phyloP scores from a whole-genome alignment of 371 early-diverging fungal species.

The Mycotypha africana region DNA sequence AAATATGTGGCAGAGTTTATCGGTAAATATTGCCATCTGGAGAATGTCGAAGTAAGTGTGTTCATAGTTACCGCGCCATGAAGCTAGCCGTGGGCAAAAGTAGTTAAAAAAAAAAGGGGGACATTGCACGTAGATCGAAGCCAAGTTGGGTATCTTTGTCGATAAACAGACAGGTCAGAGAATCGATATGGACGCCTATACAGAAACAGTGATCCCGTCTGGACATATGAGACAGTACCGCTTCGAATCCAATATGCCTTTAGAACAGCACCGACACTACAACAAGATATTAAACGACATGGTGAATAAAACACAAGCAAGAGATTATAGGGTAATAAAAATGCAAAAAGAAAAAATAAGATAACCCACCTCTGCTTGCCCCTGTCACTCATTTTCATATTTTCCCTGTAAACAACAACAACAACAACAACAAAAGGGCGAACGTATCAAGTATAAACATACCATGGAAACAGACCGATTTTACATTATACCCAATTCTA shows the following conservation, averaged over 20 bases:
- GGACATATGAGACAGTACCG: constrained; percentile 19
- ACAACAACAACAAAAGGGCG: constrained; percentile 20
- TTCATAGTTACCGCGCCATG: too few species aligned
- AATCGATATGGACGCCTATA: constrained; percentile 52
- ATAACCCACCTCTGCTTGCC: too few species aligned
- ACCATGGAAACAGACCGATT: constrained; percentile 67
- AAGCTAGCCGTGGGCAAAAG: too few species aligned
- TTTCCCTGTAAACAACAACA: too few species aligned
- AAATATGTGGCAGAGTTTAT: constrained; percentile 59
- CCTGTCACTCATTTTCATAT: background rate
- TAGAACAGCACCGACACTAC: constrained; percentile 62
- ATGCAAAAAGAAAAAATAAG: background rate
- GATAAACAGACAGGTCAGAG: constrained; percentile 57
- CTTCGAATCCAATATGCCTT: constrained; percentile 69
- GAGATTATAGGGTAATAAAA: constrained; percentile 31
- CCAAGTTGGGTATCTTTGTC: constrained; percentile 71
- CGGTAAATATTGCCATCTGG: constrained; percentile 40
- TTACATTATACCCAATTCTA: constrained; percentile 21
- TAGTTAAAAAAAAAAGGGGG: too few species aligned
- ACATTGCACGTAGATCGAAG: constrained; percentile 60
- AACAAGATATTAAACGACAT: constrained; percentile 61
- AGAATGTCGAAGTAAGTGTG: constrained; percentile 61
- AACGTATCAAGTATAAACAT: constrained; percentile 57
- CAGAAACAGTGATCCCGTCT: constrained; percentile 45
- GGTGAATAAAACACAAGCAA: constrained; percentile 42